Percentiles rank a stretch among this genome's conserved stretches.
phyloP scores from a whole-genome alignment of 192 early-diverging fungal species.

The Powellomyces hirtus region DNA sequence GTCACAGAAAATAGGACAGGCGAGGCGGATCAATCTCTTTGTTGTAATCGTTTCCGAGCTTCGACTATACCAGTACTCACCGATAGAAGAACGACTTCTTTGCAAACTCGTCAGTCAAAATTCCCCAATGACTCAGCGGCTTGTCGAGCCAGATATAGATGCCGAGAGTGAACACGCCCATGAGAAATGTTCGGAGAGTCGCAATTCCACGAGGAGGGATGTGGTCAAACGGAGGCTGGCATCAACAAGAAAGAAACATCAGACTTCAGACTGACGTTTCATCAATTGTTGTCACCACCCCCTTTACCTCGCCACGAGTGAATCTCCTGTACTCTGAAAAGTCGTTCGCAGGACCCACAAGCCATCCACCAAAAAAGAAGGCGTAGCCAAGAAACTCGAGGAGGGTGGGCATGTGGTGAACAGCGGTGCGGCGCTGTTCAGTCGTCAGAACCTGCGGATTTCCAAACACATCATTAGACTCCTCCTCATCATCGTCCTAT shows the following conservation, averaged over 20 bases:
- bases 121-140: constrained; percentile 7
- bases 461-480: constrained; percentile 22
- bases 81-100: neutral
- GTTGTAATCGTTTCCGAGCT: neutral
- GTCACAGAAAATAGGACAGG: no score
- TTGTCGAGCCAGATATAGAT: constrained; percentile 20
- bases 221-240: constrained; percentile 29
- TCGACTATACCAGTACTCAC: neutral
- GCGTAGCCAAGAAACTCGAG: constrained; percentile 67
- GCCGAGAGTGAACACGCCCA: constrained; percentile 19
- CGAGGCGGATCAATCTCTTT: no score
- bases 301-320: constrained; percentile 39
- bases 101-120: neutral
- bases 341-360: constrained; percentile 84
- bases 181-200: constrained; percentile 15
- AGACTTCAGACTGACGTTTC: neutral
- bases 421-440: constrained; percentile 54
- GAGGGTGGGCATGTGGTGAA: constrained; percentile 33
- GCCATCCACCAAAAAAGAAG: constrained; percentile 80
- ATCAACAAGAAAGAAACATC: neutral
- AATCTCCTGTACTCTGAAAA: constrained; percentile 55
- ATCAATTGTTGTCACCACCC: neutral
- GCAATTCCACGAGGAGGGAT: constrained; percentile 18
- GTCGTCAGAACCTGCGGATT: constrained; percentile 18
- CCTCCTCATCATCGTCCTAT: constrained; percentile 19